These are phyloP conservation scores for Syzygium aromaticum DNA, from an alignment of 345 rosid genomes.

Conservation along the genomic window DNA sequence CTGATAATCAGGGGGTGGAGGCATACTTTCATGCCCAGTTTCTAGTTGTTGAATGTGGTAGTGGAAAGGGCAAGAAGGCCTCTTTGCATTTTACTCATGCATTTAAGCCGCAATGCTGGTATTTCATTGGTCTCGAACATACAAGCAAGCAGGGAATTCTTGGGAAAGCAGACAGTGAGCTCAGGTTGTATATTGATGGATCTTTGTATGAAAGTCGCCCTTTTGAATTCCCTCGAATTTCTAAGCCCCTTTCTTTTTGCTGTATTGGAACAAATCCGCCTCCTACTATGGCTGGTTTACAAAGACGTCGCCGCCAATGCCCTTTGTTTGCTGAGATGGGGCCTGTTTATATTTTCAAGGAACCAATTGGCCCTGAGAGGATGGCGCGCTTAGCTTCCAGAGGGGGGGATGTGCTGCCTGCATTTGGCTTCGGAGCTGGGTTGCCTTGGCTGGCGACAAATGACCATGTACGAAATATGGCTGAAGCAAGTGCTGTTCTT, in stretches of 20 bases:
- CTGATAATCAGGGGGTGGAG: conserved; percentile 95
- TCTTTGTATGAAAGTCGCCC: conserved; percentile 86
- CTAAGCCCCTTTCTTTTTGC: conserved; percentile 94
- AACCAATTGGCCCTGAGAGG: conserved; percentile 89
- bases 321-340: conserved; percentile 99
- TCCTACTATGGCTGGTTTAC: conserved; percentile 97
- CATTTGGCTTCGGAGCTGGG: conserved; percentile 92
- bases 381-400: conserved; percentile 89
- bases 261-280: conserved; percentile 99
- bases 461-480: conserved; percentile 43
- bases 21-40: conserved; percentile 98
- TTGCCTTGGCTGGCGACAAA: conserved; percentile 91
- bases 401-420: conserved; percentile 92
- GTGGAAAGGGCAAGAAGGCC: conserved; percentile 92
- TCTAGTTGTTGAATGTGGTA: conserved; percentile 92
- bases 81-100: conserved; percentile 98
- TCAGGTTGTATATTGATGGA: conserved; percentile 90
- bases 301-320: conserved; percentile 98
- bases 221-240: conserved; percentile 90
- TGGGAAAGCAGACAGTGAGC: conserved; percentile 94
- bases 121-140: conserved; percentile 94
- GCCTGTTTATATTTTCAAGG: conserved; percentile 90
- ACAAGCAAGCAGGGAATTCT: conserved; percentile 69
- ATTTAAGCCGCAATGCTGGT: conserved; percentile 99
- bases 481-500: conserved; percentile 75